These are phyloP conservation scores for Mallotus nudiflorus DNA, from an alignment of 345 rosid genomes.

Conservation along the genomic window DNA sequence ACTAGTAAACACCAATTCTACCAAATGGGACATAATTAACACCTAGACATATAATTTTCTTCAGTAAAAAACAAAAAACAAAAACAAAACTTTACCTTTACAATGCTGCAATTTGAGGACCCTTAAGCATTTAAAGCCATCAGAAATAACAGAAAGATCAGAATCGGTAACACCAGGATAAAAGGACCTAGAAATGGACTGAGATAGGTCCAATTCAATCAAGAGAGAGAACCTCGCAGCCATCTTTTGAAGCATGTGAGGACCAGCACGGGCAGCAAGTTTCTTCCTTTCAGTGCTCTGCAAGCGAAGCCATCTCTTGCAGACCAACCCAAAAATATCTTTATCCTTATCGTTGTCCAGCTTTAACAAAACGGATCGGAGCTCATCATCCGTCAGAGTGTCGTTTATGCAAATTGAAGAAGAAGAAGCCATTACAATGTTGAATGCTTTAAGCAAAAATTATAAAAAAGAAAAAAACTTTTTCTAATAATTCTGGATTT, in stretches of 20 bases:
- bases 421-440: conserved; percentile 27
- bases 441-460: neutral
- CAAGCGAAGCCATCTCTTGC: conserved; percentile 81
- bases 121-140: conserved; percentile 61
- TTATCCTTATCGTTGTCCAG: conserved; percentile 70
- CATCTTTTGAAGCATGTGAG: conserved; percentile 79
- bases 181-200: conserved; percentile 86
- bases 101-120: conserved; percentile 66
- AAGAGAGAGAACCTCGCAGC: conserved; percentile 78
- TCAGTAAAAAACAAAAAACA: neutral
- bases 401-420: conserved; percentile 60
- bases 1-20: neutral
- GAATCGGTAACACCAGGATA: conserved; percentile 89
- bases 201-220: conserved; percentile 80
- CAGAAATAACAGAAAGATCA: conserved; percentile 70
- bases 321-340: conserved; percentile 87
- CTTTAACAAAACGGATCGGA: conserved; percentile 60
- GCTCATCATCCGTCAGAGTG: conserved; percentile 75
- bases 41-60: neutral
- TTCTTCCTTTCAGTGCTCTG: conserved; percentile 90
- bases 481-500: too few relatives aligned
- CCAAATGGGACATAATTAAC: neutral
- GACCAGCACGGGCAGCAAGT: conserved; percentile 88
- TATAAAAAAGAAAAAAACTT: too few relatives aligned
- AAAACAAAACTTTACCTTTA: conserved; percentile 45